A percentile compares a stretch with the other conserved stretches of the same genome.
Conservation (phyloP, 768 basidiomycete species). For the Lactarius quietus region DNA sequence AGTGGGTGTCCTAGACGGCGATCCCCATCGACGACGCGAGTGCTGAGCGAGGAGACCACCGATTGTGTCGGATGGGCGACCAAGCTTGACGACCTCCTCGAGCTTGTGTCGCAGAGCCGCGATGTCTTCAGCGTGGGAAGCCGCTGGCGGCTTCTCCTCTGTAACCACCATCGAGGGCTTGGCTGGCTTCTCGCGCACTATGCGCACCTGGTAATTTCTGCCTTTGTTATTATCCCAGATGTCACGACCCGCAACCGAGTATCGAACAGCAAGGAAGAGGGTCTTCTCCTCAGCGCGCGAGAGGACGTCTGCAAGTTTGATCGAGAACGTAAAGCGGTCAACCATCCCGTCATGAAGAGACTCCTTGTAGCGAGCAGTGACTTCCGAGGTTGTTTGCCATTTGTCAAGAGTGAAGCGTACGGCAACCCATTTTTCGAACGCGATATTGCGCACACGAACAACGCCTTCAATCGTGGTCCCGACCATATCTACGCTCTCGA, state of each 20-base stretch:
- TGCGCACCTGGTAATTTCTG: slow-evolving; percentile 73
- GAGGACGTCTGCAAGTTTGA: slow-evolving; percentile 76
- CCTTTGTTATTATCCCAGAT: slow-evolving; percentile 91
- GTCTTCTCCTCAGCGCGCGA: slow-evolving; percentile 78
- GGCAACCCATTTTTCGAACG: slow-evolving; percentile 83
- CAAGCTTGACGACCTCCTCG: slow-evolving; percentile 52
- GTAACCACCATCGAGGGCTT: slow-evolving; percentile 30
- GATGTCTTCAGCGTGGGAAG: slow-evolving; percentile 40
- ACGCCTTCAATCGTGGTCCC: slow-evolving; percentile 60
- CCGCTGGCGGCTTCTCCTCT: background rate
- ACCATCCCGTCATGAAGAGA: slow-evolving; percentile 37
- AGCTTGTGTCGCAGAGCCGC: slow-evolving; percentile 62
- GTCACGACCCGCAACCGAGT: slow-evolving; percentile 65
- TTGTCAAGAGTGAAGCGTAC: slow-evolving; percentile 90
- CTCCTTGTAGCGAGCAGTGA: slow-evolving; percentile 68
- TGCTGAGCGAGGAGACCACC: slow-evolving; percentile 31
- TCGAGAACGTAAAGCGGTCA: slow-evolving; percentile 75
- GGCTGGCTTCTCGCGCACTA: slow-evolving; percentile 40
- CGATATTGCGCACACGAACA: slow-evolving; percentile 78
- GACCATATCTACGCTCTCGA: slow-evolving; percentile 55
- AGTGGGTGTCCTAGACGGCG: slow-evolving; percentile 24
- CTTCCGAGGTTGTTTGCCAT: slow-evolving; percentile 97
- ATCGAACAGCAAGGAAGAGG: slow-evolving; percentile 74
- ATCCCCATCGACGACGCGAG: slow-evolving; percentile 23
- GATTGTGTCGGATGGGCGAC: slow-evolving; percentile 33